phyloP scores from a whole-genome alignment of 1,284 basidiomycete species.

The Meripilus lineatus region DNA sequence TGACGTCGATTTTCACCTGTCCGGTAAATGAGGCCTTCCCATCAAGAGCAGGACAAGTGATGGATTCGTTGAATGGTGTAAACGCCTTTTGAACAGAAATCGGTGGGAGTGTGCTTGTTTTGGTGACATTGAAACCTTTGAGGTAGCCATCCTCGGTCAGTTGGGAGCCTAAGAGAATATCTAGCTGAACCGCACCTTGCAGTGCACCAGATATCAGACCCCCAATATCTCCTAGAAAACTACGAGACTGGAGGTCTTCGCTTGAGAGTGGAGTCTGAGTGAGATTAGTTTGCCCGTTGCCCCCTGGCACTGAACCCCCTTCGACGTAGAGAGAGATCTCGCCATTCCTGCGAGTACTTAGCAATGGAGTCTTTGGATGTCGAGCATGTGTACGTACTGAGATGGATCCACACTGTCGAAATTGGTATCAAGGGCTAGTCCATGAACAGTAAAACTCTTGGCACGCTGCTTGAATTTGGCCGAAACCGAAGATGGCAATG shows the following conservation, averaged over 20 bases:
- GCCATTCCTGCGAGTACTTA: slow-evolving; percentile 26
- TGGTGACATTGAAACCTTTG: no score
- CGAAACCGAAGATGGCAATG: slow-evolving; percentile 31
- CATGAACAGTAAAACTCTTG: slow-evolving; percentile 32
- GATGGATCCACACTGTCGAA: slow-evolving; percentile 33
- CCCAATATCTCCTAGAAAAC: slow-evolving; percentile 8
- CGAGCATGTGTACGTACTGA: no score
- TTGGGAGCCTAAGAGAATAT: no score
- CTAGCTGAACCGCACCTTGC: slow-evolving; percentile 12
- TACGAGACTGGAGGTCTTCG: slow-evolving; percentile 8
- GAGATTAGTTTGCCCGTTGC: slow-evolving; percentile 29
- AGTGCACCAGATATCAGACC: slow-evolving; percentile 8
- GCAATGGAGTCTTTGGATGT: no score
- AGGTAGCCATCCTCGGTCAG: no score
- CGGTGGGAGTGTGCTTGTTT: no score
- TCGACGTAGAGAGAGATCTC: slow-evolving; percentile 35
- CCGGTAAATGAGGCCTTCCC: no score
- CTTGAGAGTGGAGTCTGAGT: slow-evolving; percentile 23
- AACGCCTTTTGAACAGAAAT: slow-evolving; percentile 28
- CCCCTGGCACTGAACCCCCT: slow-evolving; percentile 36
- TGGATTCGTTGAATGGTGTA: slow-evolving; percentile 35
- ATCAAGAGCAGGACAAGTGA: slow-evolving; percentile 36
- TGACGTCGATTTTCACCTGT: slow-evolving; percentile 35
- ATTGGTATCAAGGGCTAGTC: slow-evolving; percentile 38
- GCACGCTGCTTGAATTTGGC: slow-evolving; percentile 25